Conservation (phyloP, 768 basidiomycete genomes). For the Trametes maxima region DNA sequence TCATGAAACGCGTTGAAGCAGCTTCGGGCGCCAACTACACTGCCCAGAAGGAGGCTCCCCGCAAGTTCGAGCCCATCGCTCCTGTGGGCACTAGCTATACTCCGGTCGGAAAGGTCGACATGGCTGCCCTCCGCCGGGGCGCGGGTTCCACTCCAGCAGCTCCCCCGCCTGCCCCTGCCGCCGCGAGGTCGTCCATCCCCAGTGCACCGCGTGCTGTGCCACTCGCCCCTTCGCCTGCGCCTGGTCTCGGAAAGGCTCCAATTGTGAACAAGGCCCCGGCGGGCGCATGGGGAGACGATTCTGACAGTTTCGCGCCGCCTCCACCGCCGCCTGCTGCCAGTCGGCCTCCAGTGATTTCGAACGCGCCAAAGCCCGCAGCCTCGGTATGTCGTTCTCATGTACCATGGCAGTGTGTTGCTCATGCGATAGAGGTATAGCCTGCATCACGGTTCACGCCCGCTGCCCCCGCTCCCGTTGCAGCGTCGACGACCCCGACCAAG, state of each 20-base stretch:
- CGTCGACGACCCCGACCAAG: constrained; percentile 60
- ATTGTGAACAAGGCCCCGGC: constrained; percentile 29
- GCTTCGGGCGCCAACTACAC: constrained; percentile 93
- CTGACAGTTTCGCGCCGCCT: constrained; percentile 37
- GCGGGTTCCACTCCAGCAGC: constrained; percentile 11
- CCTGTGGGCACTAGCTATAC: constrained; percentile 79
- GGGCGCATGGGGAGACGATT: constrained; percentile 65
- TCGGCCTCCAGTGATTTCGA: constrained; percentile 28
- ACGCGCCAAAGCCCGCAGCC: constrained; percentile 45
- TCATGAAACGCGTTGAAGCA: constrained; percentile 86
- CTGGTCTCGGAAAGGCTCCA: constrained; percentile 31
- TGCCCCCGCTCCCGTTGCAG: constrained; percentile 39
- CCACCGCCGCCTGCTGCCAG: constrained; percentile 36
- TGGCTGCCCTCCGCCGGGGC: constrained; percentile 50
- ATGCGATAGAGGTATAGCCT: constrained; percentile 12
- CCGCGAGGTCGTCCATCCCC: constrained; percentile 38
- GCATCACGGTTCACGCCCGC: constrained; percentile 35
- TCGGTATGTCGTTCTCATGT: constrained; percentile 35
- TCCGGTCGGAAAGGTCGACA: constrained; percentile 76
- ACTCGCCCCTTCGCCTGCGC: constrained; percentile 33
- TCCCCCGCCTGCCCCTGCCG: constrained; percentile 22
- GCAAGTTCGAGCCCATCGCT: constrained; percentile 76
- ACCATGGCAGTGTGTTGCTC: neutral
- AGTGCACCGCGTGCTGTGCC: constrained; percentile 52
- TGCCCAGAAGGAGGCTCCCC: constrained; percentile 73